A percentile compares a stretch with the other conserved stretches of the same genome.
These are phyloP conservation scores for Thoreauomyces humboldtii DNA, from an alignment of 192 early-diverging fungal genomes.

Conservation along the genomic window DNA sequence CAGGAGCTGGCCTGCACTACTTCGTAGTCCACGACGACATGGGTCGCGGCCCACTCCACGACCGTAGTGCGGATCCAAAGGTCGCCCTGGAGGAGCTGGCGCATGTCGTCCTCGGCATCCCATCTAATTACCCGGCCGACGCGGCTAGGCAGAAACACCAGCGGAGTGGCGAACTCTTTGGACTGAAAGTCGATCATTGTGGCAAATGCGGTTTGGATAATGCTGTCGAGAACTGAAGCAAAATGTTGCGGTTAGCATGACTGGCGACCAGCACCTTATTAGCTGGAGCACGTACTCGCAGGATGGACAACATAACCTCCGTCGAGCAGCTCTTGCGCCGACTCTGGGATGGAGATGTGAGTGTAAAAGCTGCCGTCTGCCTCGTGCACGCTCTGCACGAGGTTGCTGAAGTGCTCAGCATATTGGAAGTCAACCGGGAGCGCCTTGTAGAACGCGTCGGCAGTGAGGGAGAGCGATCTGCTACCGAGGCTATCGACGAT, in stretches of 20 bases:
- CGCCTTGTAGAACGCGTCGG: no score
- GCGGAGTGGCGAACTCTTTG: neutral
- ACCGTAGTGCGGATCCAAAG: neutral
- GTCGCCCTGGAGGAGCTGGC: neutral
- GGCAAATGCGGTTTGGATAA: neutral
- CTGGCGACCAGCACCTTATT: no score
- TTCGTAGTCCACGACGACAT: neutral
- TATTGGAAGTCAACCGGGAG: no score
- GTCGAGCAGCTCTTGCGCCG: neutral
- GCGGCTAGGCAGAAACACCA: neutral
- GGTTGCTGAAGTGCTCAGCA: no score
- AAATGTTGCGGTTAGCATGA: no score
- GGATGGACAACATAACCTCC: neutral
- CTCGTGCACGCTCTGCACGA: no score
- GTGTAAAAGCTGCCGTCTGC: no score
- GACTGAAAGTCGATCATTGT: neutral
- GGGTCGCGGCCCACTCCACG: neutral
- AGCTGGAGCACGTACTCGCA: no score
- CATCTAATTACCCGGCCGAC: neutral
- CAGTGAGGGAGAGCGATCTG: no score
- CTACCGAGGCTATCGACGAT: no score
- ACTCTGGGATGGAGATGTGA: no score
- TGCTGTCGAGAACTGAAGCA: neutral
- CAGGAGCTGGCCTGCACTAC: neutral
- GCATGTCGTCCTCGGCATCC: neutral